phyloP scores from a whole-genome alignment of 1,139 yeast species.

The Suhomyces chickasaworum region DNA sequence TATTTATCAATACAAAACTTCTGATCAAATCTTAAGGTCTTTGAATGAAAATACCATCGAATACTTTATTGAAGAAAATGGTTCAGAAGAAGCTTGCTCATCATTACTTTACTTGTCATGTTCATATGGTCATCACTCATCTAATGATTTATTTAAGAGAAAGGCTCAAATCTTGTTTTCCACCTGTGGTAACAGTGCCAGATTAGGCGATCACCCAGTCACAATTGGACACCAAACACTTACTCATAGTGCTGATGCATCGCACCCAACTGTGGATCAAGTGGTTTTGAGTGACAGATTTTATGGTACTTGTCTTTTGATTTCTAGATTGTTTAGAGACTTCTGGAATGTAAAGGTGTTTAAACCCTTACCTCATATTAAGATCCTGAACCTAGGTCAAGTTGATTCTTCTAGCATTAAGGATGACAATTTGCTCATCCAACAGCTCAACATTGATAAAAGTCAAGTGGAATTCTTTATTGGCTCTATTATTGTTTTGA shows the following conservation, averaged over 20 bases:
- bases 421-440: conserved; percentile 46
- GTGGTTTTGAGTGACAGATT: conserved; percentile 89
- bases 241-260: conserved; percentile 9
- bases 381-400: conserved; percentile 32
- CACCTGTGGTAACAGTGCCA: conserved; percentile 57
- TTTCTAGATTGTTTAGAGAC: conserved; percentile 75
- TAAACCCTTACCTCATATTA: conserved; percentile 46
- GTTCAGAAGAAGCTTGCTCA: conserved; percentile 77
- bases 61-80: conserved; percentile 51
- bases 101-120: conserved; percentile 84
- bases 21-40: conserved; percentile 73
- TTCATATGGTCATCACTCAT: conserved; percentile 56
- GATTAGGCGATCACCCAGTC: conserved; percentile 36
- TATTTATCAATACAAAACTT: conserved; percentile 74
- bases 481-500: conserved; percentile 64
- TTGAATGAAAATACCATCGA: conserved; percentile 60
- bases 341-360: conserved; percentile 79
- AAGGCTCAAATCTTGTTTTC: conserved; percentile 55
- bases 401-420: conserved; percentile 47
- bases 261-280: conserved; percentile 57
- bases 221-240: conserved; percentile 11
- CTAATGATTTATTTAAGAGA: conserved; percentile 51
- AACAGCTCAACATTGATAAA: conserved; percentile 52
- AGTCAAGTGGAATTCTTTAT: conserved; percentile 63
- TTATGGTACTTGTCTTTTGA: conserved; percentile 82